phyloP scores from a whole-genome alignment of 2,329 filamentous ascomycete species.

The Penicillium sp. region DNA sequence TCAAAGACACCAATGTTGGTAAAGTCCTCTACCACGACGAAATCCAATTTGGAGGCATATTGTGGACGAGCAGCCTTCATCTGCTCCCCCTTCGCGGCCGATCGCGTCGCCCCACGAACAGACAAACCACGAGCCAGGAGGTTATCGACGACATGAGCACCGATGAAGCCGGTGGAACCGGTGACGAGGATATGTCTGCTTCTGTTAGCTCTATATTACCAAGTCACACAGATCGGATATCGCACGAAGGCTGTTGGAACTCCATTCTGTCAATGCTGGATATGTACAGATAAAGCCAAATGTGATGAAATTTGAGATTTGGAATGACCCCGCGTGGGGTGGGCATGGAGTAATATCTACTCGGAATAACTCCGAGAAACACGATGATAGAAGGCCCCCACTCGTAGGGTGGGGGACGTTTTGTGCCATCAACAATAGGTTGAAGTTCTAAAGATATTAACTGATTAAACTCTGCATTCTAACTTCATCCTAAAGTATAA shows the following conservation, averaged over 20 bases:
- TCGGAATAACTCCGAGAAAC: conserved; percentile 1
- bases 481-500: too few relatives aligned
- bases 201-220: not conserved
- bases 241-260: conserved; percentile 8
- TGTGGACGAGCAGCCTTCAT: conserved; percentile 44
- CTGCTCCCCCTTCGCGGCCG: conserved; percentile 25
- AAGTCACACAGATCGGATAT: not conserved
- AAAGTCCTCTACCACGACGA: conserved; percentile 49
- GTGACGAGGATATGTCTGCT: conserved; percentile 26
- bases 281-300: not conserved
- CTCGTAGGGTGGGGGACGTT: not conserved
- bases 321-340: conserved; percentile 1
- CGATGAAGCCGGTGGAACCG: conserved; percentile 32
- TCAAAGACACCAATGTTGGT: conserved; percentile 39
- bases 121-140: conserved; percentile 24
- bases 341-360: not conserved
- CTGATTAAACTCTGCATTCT: not conserved
- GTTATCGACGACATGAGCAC: conserved; percentile 31
- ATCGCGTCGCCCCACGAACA: conserved; percentile 28
- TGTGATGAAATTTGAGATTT: not conserved
- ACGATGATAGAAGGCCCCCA: not conserved
- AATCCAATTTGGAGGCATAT: conserved; percentile 41
- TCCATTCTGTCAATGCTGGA: too few relatives aligned
- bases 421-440: not conserved
- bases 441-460: too few relatives aligned